Conservation (phyloP, 1,139 yeast species). For the Suhomyces kunorum region DNA sequence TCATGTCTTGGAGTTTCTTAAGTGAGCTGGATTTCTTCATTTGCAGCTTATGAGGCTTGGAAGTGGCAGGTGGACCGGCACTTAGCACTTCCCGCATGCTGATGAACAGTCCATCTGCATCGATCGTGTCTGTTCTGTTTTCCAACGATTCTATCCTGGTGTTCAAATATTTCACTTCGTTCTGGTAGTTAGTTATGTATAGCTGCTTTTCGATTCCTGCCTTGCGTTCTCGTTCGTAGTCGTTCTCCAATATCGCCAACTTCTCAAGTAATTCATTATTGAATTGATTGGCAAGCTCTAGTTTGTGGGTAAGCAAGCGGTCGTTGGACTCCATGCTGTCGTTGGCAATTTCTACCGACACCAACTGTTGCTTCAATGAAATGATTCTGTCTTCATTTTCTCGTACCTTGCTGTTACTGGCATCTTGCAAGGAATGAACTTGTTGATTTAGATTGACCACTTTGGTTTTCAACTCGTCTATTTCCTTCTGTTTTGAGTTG, state of each 20-base stretch:
- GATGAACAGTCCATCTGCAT: constrained; percentile 31
- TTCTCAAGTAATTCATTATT: constrained; percentile 46
- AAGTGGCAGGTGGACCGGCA: constrained; percentile 35
- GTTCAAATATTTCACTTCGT: constrained; percentile 29
- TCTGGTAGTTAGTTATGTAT: constrained; percentile 39
- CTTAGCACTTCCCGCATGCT: constrained; percentile 35
- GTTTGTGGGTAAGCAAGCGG: constrained; percentile 34
- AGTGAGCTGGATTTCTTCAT: constrained; percentile 19
- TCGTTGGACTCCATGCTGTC: constrained; percentile 46
- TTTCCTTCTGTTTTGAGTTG: constrained; percentile 19
- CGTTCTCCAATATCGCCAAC: constrained; percentile 45
- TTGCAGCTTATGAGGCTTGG: constrained; percentile 2
- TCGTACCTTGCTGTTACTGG: constrained; percentile 17
- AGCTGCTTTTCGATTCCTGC: constrained; percentile 34
- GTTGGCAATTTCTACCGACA: constrained; percentile 42
- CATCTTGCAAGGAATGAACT: constrained; percentile 26
- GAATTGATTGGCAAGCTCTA: constrained; percentile 38
- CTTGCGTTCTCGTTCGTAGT: constrained; percentile 37
- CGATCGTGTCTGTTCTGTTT: constrained; percentile 11
- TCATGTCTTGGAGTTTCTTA: constrained; percentile 21
- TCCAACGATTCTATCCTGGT: constrained; percentile 16
- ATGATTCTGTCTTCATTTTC: constrained; percentile 25
- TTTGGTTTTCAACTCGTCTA: constrained; percentile 17
- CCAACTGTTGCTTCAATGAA: constrained; percentile 34
- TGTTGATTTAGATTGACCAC: constrained; percentile 23